Percentiles rank a stretch among this genome's conserved stretches.
phyloP scores from a whole-genome alignment of 441 rosid species.

The Metrosideros polymorpha region DNA sequence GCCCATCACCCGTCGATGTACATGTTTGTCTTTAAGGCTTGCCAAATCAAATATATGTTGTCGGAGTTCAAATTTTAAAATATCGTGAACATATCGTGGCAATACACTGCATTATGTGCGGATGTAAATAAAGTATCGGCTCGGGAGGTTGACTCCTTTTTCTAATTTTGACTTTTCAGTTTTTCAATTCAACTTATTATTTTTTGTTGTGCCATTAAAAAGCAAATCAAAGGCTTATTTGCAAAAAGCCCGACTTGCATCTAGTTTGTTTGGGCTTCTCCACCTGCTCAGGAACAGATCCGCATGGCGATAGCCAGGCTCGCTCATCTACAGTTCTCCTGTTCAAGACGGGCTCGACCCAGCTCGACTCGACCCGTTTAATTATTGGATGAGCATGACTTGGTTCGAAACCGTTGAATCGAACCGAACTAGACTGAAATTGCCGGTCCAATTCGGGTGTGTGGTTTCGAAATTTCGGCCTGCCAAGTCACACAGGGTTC shows the following conservation, averaged over 20 bases:
- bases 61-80: not conserved
- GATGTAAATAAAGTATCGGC: not conserved
- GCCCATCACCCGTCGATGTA: not conserved
- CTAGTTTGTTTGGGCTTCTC: not conserved
- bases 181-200: not conserved
- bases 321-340: not conserved
- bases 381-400: not conserved
- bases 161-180: not conserved
- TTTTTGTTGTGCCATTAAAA: not conserved
- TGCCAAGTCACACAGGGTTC: not conserved
- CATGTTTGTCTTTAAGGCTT: not conserved
- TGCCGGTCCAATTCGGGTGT: not conserved
- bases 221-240: not conserved
- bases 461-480: rapidly evolving
- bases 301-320: not conserved
- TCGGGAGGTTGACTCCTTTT: not conserved
- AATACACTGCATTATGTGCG: not conserved
- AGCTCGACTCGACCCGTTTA: not conserved
- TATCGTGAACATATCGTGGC: not conserved
- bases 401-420: not conserved
- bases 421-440: not conserved
- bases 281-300: not conserved
- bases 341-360: not conserved
- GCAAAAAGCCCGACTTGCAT: not conserved
- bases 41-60: no score